A percentile compares a stretch with the other conserved stretches of the same genome.
Evolutionary conservation across 2,329 filamentous ascomycete genomes (phyloP).

Genomic region (Ceratocystis eucalypticola): DNA sequence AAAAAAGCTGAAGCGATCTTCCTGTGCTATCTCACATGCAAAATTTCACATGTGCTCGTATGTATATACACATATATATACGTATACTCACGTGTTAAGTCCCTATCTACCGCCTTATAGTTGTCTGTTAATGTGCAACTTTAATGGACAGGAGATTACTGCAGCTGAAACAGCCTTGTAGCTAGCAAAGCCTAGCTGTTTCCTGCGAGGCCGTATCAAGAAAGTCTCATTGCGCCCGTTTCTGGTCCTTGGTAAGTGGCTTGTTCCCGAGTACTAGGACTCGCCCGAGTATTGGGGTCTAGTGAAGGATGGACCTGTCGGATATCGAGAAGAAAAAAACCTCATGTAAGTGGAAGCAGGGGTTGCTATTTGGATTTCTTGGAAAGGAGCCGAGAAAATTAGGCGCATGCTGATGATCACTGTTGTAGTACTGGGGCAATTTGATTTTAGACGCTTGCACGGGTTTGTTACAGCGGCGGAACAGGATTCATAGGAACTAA

Average conservation of each 20-base stretch:
- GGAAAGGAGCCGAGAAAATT: not conserved
- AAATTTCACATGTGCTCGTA: not conserved
- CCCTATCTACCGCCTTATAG: too few species aligned
- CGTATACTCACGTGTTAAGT: not conserved
- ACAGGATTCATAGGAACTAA: not conserved
- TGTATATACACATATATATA: not conserved
- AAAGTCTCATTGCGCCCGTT: not conserved
- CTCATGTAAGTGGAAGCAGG: too few species aligned
- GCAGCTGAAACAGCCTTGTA: too few species aligned
- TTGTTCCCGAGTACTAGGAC: not conserved
- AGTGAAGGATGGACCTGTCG: not conserved
- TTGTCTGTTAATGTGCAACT: too few species aligned
- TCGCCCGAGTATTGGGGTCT: not conserved
- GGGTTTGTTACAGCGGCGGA: not conserved
- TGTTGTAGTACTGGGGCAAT: not conserved
- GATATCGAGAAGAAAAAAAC: too few species aligned
- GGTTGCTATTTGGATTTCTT: not conserved
- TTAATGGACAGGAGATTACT: too few species aligned
- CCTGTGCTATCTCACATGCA: too few species aligned
- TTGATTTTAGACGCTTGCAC: not conserved
- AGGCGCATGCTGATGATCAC: not conserved
- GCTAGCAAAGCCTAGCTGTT: too few species aligned
- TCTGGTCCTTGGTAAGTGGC: not conserved
- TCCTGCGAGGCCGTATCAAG: not conserved
- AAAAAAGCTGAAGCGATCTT: too few species aligned